phyloP scores from a whole-genome alignment of 1,139 yeast species.

The Geotrichum histeridarum region DNA sequence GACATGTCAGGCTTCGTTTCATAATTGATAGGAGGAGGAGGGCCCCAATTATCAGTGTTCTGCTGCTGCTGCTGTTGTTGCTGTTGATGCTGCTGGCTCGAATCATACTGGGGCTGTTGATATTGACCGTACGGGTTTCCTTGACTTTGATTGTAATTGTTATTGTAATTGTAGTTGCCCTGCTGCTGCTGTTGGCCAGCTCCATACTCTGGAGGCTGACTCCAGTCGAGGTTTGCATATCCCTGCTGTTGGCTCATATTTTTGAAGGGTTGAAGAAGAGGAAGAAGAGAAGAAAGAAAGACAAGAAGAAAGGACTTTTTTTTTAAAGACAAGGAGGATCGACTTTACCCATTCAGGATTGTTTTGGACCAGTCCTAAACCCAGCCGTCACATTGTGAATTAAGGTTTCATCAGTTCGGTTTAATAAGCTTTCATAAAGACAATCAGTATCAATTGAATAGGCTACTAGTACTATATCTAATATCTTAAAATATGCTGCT shows the following conservation, averaged over 20 bases:
- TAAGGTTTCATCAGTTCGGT: too few species aligned
- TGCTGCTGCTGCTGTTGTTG: slow-evolving; percentile 18
- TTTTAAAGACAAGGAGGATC: too few species aligned
- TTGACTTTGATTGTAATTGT: not conserved
- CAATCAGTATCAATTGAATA: too few species aligned
- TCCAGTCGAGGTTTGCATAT: slow-evolving; percentile 3
- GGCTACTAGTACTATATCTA: too few species aligned
- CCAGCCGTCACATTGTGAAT: too few species aligned
- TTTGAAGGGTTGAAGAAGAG: not conserved
- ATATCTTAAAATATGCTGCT: too few species aligned
- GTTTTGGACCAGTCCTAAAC: too few species aligned
- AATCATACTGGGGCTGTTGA: slow-evolving; percentile 5
- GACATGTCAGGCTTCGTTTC: slow-evolving; percentile 29
- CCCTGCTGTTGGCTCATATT: slow-evolving; percentile 1
- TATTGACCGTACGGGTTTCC: not conserved
- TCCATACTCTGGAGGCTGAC: slow-evolving; percentile 8
- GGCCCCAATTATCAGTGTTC: slow-evolving; percentile 19
- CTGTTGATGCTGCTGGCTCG: not conserved
- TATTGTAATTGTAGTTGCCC: not conserved
- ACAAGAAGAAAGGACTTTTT: not conserved
- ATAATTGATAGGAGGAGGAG: slow-evolving; percentile 26
- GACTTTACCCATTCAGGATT: too few species aligned
- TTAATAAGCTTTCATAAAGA: too few species aligned
- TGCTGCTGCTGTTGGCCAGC: not conserved
- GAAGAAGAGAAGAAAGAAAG: not conserved